Evolutionary conservation across 768 basidiomycete genomes (phyloP), one percentile per base, ranked within the genome.

Genomic region (Pleurotus giganteus): DNA sequence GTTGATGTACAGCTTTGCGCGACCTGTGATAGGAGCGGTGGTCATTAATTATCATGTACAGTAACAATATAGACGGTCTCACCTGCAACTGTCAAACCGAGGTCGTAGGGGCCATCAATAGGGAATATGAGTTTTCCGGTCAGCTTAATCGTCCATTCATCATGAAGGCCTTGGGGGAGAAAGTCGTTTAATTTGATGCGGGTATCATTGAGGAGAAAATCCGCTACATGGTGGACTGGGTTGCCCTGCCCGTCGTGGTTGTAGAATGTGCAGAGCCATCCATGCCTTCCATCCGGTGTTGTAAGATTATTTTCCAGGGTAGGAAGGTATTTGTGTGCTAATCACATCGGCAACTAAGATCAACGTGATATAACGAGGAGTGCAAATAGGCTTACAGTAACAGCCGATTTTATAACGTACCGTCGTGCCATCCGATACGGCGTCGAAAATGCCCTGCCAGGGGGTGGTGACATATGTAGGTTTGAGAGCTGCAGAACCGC

Each of bases 401-500:
- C 84, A 85, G 2, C 89, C 89, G 43, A 86, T 72, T 11, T 79
- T 66, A 63, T 88, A 85, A 15, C 71, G 65, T 54, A 89, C 69
- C 4, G 80, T 74, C 27, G 83, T 65, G 3, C 72, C 76, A 19
- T 74, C 69, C 3, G 81, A 79, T 8, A 80, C 79, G 47, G 73
- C 76, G n/a, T 66, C 66, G 12, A 65, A 62, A 23, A 90, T 73
- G 6, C 86, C 88, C 9, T 84, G 78, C 62, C 74, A 85, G 1
- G 89, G 88, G 3, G 81, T 81, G 15, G 84, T 72, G 26, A 82
- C 74, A 71, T 88, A 89, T 13, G 77, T 81, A 1, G 86, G 72
- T 56, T 83, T 87, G 51, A 93, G 74, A 8, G 86, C 85, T 8
- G 88, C 86, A 29, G 89, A 89, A 31, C 90, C 89, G 23, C 90